A percentile compares a stretch with the other conserved stretches of the same genome.
These are phyloP conservation scores for Umbelopsis sp. DNA, from an alignment of 371 early-diverging fungal genomes.

Conservation along the genomic window DNA sequence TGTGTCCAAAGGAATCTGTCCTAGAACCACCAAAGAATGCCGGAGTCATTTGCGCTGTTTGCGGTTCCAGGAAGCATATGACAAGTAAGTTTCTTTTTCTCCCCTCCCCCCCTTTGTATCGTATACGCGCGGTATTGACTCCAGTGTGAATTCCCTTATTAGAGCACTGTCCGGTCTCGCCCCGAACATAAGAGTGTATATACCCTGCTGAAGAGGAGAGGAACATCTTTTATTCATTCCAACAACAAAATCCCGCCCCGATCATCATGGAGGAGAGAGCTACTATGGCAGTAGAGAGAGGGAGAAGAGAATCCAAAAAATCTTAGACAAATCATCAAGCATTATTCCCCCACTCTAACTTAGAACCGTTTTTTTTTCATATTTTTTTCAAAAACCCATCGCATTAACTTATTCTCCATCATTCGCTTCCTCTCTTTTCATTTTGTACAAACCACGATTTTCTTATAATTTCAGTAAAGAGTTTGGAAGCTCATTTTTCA, in stretches of 20 bases:
- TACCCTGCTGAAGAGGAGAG: too few relatives aligned
- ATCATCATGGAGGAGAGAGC: too few relatives aligned
- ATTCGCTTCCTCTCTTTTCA: not conserved
- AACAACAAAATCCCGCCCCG: too few relatives aligned
- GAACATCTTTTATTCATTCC: too few relatives aligned
- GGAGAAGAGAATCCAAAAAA: not conserved
- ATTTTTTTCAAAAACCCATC: not conserved
- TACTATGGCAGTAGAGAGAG: not conserved
- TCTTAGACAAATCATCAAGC: not conserved
- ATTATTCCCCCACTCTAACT: not conserved
- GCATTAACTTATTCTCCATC: not conserved
- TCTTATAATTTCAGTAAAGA: not conserved
- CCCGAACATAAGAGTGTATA: constrained; percentile 20
- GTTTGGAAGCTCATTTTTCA: not conserved
- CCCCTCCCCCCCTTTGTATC: not conserved
- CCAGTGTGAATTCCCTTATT: not conserved
- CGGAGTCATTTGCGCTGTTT: constrained; percentile 32
- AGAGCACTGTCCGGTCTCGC: constrained; percentile 46
- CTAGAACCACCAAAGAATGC: constrained; percentile 15
- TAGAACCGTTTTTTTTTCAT: not conserved
- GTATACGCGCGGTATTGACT: not conserved
- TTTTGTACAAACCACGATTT: too few relatives aligned
- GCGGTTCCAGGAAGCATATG: constrained; percentile 41
- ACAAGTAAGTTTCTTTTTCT: constrained; percentile 30
- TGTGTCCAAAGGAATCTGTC: constrained; percentile 12